phyloP scores from a whole-genome alignment of 495 filamentous ascomycete genomes.

The Cudoniella acicularis region DNA sequence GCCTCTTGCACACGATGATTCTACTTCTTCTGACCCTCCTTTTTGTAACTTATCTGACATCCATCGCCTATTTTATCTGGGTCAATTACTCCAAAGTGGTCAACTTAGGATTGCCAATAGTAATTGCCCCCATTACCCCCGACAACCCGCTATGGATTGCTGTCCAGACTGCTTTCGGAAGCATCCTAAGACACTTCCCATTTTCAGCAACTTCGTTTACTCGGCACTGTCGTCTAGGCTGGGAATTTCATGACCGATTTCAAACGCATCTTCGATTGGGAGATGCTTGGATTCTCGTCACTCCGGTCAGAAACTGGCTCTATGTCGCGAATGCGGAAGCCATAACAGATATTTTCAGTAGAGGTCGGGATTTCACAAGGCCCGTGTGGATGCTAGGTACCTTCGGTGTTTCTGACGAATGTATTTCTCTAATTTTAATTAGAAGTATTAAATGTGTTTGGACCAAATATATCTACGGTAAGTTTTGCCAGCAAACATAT shows the following conservation, averaged over 20 bases:
- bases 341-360: constrained; percentile 32
- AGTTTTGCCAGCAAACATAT: constrained; percentile 7
- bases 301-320: constrained; percentile 37
- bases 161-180: neutral
- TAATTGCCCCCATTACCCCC: neutral
- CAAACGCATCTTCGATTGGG: constrained; percentile 37
- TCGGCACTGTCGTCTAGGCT: neutral
- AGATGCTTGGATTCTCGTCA: constrained; percentile 38
- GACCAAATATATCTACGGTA: constrained; percentile 41
- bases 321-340: constrained; percentile 39
- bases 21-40: too few species aligned
- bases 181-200: too few species aligned
- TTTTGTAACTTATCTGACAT: neutral
- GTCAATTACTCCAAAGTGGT: neutral
- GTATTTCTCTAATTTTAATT: constrained; percentile 23
- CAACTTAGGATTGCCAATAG: neutral
- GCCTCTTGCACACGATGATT: too few species aligned
- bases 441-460: constrained; percentile 41
- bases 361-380: constrained; percentile 40
- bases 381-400: constrained; percentile 12
- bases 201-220: neutral
- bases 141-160: neutral
- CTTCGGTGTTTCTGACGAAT: neutral
- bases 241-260: constrained; percentile 30
- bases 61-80: neutral